Evolutionary conservation across 768 basidiomycete species (phyloP), one percentile per base, ranked within the genome.

Genomic region (Clavaria fumosa): DNA sequence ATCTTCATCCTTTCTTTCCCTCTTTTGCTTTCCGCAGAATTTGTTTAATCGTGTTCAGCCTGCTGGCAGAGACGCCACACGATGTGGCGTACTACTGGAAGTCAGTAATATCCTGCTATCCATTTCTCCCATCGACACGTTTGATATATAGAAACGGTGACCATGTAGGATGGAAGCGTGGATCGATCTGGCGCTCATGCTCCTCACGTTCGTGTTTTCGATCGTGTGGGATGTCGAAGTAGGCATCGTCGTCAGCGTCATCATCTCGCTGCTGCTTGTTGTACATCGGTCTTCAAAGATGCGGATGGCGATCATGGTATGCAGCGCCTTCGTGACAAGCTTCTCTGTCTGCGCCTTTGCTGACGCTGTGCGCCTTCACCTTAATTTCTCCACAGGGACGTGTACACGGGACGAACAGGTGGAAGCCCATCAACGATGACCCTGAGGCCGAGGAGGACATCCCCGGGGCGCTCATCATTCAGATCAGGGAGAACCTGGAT

Each of bases 141-240:
- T 15, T 28, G 19, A 23, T 20, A 33, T 24, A 15, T 30, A 23
- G 24, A 37, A 14, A 27, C 30, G 11, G 21, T 41, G 5, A 19
- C 10, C 14, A 12, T 21, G 9, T 43, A 82, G 82, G 48, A 88
- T 95, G 71, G 52, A 71, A n/a, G 84, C 93, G n/a, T 91, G 86
- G 84, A 72, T 75, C 24, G 93, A 97, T 53, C 63, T 93, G 34
- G 60, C 70, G 4, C 70, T 97, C 50, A 89, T 96, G 81, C 59
- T 63, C 15, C 67, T 90, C 36, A 96, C 95, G 0, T 95, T 97
- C 57, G 48, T 78, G 44, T 70, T 85, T 38, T 89, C 88, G 2
- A 75, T 95, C 39, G 55, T 95, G 17, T 90, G 86, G 75, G 77
- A 80, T 45, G 76, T 97, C 39, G 90, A 97, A 63, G 76, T 86